A percentile compares a stretch with the other conserved stretches of the same genome.
phyloP scores from a whole-genome alignment of 1,139 yeast species.

The Blastobotrys elegans region DNA sequence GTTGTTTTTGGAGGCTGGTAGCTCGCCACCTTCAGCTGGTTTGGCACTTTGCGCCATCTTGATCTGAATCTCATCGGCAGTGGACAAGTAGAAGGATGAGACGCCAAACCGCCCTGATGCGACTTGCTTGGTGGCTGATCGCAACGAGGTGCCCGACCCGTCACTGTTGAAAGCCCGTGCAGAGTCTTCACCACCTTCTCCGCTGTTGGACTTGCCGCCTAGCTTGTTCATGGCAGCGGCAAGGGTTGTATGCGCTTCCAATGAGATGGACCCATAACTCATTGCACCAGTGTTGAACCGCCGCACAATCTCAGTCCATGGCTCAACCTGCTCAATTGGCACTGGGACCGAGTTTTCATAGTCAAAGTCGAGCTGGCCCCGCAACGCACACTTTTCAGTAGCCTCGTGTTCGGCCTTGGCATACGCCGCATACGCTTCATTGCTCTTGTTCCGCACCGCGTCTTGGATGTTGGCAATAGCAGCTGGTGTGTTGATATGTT shows the following conservation, averaged over 20 bases:
- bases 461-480: conserved; percentile 95
- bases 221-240: conserved; percentile 98
- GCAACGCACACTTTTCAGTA: conserved; percentile 83
- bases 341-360: conserved; percentile 64
- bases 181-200: conserved; percentile 99
- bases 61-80: conserved; percentile 95
- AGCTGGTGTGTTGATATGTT: conserved; percentile 89
- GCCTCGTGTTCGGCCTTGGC: conserved; percentile 89
- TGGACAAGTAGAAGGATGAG: conserved; percentile 87
- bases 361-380: conserved; percentile 92
- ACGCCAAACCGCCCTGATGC: conserved; percentile 99
- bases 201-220: conserved; percentile 97
- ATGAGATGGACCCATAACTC: conserved; percentile 97
- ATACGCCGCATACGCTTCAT: conserved; percentile 85
- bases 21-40: conserved; percentile 99
- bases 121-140: conserved; percentile 95
- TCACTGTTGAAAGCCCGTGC: conserved; percentile 76
- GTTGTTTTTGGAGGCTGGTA: conserved; percentile 92
- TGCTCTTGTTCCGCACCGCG: conserved; percentile 94
- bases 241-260: conserved; percentile 96
- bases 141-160: conserved; percentile 87
- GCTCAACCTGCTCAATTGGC: conserved; percentile 97
- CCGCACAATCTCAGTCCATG: conserved; percentile 98
- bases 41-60: conserved; percentile 99
- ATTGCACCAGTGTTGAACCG: conserved; percentile 98